Evolutionary conservation across 495 filamentous ascomycete genomes (phyloP), one percentile per base, ranked within the genome.

Genomic region (Hypoxylon intermedium): DNA sequence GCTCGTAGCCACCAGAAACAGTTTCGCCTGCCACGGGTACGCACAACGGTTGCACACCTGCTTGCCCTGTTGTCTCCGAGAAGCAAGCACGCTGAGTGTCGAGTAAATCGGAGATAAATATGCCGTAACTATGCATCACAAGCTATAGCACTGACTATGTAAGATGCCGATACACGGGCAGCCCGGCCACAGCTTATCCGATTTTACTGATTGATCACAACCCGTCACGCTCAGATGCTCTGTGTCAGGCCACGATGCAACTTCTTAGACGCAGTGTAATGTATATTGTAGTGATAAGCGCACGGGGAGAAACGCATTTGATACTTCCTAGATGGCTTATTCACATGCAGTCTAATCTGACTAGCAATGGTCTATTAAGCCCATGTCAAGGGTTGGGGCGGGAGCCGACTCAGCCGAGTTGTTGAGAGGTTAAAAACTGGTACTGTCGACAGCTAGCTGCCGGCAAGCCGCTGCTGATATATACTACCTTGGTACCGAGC

Each of bases 31-130:
- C n/a, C n/a, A n/a, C n/a, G n/a, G n/a, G n/a, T n/a, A n/a, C n/a
- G n/a, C n/a, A n/a, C n/a, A n/a, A n/a, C n/a, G n/a, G n/a, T n/a
- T n/a, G n/a, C n/a, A n/a, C n/a, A n/a, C n/a, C n/a, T n/a, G n/a
- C n/a, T n/a, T n/a, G n/a, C n/a, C n/a, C n/a, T n/a, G n/a, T n/a
- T n/a, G n/a, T n/a, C n/a, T n/a, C n/a, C n/a, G n/a, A n/a, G n/a
- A 45, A 34, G 34, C 45, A 38, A 50, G 45, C 48, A 44, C 26
- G 9, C 51, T 36, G 34, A 13, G 34, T 34, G 19, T 44, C 30
- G 54, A 50, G 30, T 43, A 24, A 37, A 50, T 57, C 53, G 53
- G 59, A 57, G 59, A 57, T 63, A 63, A 63, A 63, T 47, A 42
- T 55, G 51, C 58, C 28, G 51, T 37, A 44, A 24, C 36, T 16